Evolutionary conservation across 441 rosid genomes (phyloP).

Genomic region (Capsella rubella): DNA sequence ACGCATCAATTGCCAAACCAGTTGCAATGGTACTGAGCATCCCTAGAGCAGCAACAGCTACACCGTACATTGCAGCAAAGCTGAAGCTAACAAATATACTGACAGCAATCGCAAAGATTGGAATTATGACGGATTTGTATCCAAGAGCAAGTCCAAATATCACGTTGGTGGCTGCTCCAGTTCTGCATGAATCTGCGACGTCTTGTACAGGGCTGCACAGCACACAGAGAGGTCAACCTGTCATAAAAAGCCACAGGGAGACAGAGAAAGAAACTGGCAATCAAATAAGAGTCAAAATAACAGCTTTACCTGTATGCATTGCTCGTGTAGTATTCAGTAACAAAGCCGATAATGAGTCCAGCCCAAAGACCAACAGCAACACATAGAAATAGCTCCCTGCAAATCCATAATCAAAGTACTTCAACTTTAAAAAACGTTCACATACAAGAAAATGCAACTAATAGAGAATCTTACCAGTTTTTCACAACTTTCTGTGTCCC

Average conservation of each 20-base stretch:
- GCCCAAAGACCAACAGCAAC: conserved; percentile 98
- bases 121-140: conserved; percentile 71
- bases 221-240: background rate
- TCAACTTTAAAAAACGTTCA: background rate
- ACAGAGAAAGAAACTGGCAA: conserved; percentile 2
- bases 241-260: conserved; percentile 4
- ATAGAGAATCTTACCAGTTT: conserved; percentile 63
- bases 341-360: conserved; percentile 89
- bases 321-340: conserved; percentile 93
- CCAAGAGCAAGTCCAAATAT: conserved; percentile 76
- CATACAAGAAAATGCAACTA: conserved; percentile 6
- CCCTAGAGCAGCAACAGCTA: conserved; percentile 79
- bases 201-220: conserved; percentile 74
- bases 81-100: conserved; percentile 77
- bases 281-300: background rate
- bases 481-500: conserved; percentile 83
- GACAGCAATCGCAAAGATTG: conserved; percentile 74
- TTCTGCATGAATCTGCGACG: conserved; percentile 79
- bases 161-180: conserved; percentile 82
- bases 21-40: conserved; percentile 81
- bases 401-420: conserved; percentile 23
- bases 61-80: conserved; percentile 77
- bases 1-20: conserved; percentile 76
- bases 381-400: conserved; percentile 85
- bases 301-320: conserved; percentile 81